Evolutionary conservation across 2,329 filamentous ascomycete genomes (phyloP), one percentile per base, ranked within the genome.

Genomic region (Trematosphaeria pertusa): DNA sequence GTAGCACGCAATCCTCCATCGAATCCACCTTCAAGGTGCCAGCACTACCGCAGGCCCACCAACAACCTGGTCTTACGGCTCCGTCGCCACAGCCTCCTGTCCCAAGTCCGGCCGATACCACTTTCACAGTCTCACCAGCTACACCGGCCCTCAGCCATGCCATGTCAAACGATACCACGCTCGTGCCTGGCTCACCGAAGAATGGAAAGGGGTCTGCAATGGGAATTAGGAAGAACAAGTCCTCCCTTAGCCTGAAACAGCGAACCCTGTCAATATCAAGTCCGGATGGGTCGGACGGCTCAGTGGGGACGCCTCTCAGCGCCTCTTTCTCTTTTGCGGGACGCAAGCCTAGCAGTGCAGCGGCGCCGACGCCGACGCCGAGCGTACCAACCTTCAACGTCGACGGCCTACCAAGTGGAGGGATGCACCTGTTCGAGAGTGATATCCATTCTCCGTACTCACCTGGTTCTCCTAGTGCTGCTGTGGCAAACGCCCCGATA

Each of bases 381-480:
- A 80, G 86, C 28, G 79, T 81, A 0, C 76, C 84, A 8, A 79
- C 83, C 1, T 88, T 89, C 58, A 81, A 81, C 8, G 69, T 75
- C 6, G 76, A 79, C 58, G 78, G 81, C 12, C 75, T 86, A 22
- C 81, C 80, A 30, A 78, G 82, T 4, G 87, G 87, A 18, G 89
- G 88, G 5, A 77, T 93, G 46, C 86, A 91, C 64, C 78, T 97
- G 1, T 95, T 97, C 61, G 91, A 96, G 52, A 89, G 83, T 57
- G 84, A 89, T 52, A 88, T 96, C 33, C 88, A 93, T 65, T 86
- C 86, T 5, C 78, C 81, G 10, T 77, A 75, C 37, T 79, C 74
- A 3, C 84, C 88, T 1, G 85, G 85, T 2, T 86, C 84, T n/a
- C 84, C 87, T 2, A 86, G 87, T 46, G 77, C 81, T 3, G 69